Conservation (phyloP, 352 stramenopile species). For the Stramenopiles sp. region DNA sequence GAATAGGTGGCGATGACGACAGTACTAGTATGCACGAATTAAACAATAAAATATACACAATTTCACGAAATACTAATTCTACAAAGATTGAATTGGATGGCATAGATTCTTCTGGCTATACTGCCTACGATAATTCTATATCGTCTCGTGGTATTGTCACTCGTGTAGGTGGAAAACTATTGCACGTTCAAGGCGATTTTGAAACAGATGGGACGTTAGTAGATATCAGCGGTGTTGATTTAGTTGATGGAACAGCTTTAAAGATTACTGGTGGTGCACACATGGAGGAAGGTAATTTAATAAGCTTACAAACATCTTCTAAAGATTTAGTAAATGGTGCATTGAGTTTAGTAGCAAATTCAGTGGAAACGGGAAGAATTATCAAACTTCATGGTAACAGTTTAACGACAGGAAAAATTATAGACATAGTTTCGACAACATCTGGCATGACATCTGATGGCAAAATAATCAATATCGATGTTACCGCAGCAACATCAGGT, state of each 20-base stretch:
- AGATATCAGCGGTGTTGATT: background rate
- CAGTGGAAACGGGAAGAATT: background rate
- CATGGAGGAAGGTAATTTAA: background rate
- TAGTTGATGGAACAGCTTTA: background rate
- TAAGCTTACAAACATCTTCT: background rate
- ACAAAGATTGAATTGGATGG: too few relatives aligned
- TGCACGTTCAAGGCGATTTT: background rate
- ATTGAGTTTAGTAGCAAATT: background rate
- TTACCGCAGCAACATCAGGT: background rate
- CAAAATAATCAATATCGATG: background rate
- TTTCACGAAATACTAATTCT: too few relatives aligned
- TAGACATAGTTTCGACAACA: background rate
- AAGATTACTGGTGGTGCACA: background rate
- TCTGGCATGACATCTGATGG: background rate
- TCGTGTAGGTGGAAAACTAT: background rate
- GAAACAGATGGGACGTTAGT: background rate
- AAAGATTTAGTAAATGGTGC: background rate
- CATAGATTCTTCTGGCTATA: too few relatives aligned
- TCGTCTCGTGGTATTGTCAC: background rate
- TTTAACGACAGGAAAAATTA: background rate
- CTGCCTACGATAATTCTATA: too few relatives aligned
- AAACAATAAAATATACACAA: too few relatives aligned
- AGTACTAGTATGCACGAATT: too few relatives aligned
- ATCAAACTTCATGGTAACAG: background rate
- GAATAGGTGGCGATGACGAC: too few relatives aligned